A percentile compares a stretch with the other conserved stretches of the same genome.
Conservation (phyloP, 441 rosid species). For the California macrophylla region DNA sequence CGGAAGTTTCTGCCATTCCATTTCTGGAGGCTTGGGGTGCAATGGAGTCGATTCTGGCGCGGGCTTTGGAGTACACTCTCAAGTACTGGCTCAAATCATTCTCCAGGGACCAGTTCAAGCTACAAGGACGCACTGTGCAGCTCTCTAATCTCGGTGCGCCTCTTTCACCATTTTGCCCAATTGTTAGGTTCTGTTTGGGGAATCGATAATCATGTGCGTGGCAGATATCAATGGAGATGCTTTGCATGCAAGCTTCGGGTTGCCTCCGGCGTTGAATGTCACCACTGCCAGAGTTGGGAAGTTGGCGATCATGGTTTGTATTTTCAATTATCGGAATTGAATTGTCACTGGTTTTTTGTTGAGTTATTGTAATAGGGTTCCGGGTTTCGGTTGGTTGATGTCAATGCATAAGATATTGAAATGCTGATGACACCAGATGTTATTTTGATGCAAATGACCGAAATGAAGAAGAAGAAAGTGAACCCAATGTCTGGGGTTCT, state of each 20-base stretch:
- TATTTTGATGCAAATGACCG: background rate
- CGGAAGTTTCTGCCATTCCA: background rate
- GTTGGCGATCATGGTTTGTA: slow-evolving; percentile 69
- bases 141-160: slow-evolving; percentile 72
- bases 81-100: slow-evolving; percentile 99
- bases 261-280: slow-evolving; percentile 86
- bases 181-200: slow-evolving; percentile 8
- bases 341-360: background rate
- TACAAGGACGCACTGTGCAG: slow-evolving; percentile 81
- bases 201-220: background rate
- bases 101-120: slow-evolving; percentile 89
- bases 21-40: slow-evolving; percentile 3
- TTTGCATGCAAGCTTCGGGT: slow-evolving; percentile 92
- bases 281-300: slow-evolving; percentile 81
- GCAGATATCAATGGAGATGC: slow-evolving; percentile 92
- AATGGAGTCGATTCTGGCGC: slow-evolving; percentile 92
- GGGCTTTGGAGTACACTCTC: slow-evolving; percentile 95
- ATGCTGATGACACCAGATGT: background rate
- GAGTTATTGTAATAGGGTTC: background rate
- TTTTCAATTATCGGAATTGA: slow-evolving; percentile 1
- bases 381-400: background rate
- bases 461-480: background rate
- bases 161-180: background rate
- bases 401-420: background rate
- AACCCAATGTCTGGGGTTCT: background rate